Base-by-base conservation (phyloP, 2,329 filamentous ascomycete genomes). In the Cordyceps farinosa region DNA sequence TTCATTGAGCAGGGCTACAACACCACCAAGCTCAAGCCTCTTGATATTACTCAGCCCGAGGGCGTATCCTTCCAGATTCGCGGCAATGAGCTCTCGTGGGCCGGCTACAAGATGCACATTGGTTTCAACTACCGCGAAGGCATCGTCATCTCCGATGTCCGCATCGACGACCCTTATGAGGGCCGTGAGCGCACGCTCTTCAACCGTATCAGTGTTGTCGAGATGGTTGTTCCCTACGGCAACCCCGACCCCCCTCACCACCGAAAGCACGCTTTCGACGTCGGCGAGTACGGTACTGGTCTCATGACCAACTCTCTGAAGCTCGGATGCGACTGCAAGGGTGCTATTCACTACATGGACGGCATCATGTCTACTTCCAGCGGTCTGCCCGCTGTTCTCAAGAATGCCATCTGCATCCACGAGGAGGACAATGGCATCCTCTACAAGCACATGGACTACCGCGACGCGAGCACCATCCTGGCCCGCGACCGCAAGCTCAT, bases 41-140 rank as follows among this genome's bases (percentile, higher is more conserved):
- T 78, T 64, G 74, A 75, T 47, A 73, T 78, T 47, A 74, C 72
- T 3, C 76, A 78, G 67, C 76, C 76, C 1, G 71, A 78, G 58
- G 76, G 76, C 17, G 76, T 77, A 0, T 78, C 76, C 0, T 78
- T 78, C 68, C 70, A 77, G 17, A 80, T 90, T 57, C 75, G 74
- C 61, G 75, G 81, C 69, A 79, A 78, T 66, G 73, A 75, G 54
- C 73, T 86, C 17, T 72, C 78, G 44, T 88, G 85, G 86, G 84
- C 87, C 67, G 86, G 88, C 67, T 90, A 87, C 86, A 81, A 83
- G 30, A 86, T 92, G 77, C 80, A 88, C 63, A 84, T 92, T n/a
- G 84, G 84, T 52, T 91, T 89, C 79, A 90, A 89, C 78, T 83
- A 85, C 65, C 80, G 89, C 11, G 89, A 91, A 74, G 89, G 89